Percentiles rank a stretch among this genome's conserved stretches.
phyloP scores from a whole-genome alignment of 2,329 filamentous ascomycete genomes.

The Colletotrichum scovillei region DNA sequence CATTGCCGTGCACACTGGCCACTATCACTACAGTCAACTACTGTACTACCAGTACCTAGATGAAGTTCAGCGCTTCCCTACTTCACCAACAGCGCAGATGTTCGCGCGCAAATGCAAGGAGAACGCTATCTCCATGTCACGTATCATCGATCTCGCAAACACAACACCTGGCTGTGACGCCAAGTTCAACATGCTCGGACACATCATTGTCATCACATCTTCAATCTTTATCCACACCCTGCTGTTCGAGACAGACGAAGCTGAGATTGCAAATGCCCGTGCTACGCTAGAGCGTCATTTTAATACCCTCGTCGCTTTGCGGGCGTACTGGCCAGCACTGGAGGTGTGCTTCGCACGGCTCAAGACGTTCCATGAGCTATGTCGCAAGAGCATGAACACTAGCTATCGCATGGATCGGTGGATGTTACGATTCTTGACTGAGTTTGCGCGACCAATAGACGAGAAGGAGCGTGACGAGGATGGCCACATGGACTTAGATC shows the following conservation, averaged over 20 bases:
- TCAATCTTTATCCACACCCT: constrained; percentile 59
- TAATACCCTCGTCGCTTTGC: constrained; percentile 52
- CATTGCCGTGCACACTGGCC: constrained; percentile 57
- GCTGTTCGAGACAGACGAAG: constrained; percentile 51
- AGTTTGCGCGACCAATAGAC: constrained; percentile 45
- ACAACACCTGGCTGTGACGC: constrained; percentile 51
- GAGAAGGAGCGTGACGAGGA: constrained; percentile 42
- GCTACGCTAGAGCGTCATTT: constrained; percentile 56
- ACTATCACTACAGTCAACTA: constrained; percentile 58
- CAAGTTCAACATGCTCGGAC: constrained; percentile 56
- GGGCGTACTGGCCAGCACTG: constrained; percentile 53
- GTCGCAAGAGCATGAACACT: constrained; percentile 48
- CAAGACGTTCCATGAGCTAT: constrained; percentile 54
- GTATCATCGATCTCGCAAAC: constrained; percentile 52
- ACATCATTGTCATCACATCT: constrained; percentile 58
- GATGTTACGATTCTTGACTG: constrained; percentile 52
- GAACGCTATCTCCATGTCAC: constrained; percentile 51
- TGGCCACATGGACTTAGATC: constrained; percentile 29
- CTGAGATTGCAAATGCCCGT: constrained; percentile 48
- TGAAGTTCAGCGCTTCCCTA: constrained; percentile 40
- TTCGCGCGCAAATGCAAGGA: constrained; percentile 53
- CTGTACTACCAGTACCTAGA: constrained; percentile 59
- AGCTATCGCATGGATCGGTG: constrained; percentile 54
- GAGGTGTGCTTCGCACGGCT: constrained; percentile 52
- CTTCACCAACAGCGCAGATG: constrained; percentile 23